Base-by-base conservation (phyloP, 805 yeast genomes). In the Metschnikowia cerradonensis region DNA sequence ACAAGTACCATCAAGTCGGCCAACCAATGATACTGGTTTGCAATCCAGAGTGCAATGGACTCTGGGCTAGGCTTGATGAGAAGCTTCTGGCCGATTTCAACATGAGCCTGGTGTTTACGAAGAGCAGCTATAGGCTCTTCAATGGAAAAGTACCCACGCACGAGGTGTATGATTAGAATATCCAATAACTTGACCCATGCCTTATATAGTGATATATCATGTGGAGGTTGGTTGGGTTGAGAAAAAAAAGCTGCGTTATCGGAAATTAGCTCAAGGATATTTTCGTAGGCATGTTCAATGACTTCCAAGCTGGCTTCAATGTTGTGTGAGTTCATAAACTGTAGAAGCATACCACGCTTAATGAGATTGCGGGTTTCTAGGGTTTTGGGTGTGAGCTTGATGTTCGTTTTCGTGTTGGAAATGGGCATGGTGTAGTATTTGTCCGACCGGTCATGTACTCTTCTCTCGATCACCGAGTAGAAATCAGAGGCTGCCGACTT, bases 11-110 rank as follows among this genome's bases (percentile, higher is more conserved):
- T 66, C 15, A 86, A 62, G 50, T 84, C 80, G 0, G 86, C 89
- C 11, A 88, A 67, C 83, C 86, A 79, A 39, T 80, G 77, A 55
- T 80, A 78, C 60, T 88, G 95, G n/a, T 68, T 60, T 0, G 84
- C 76, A 10, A 75, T 59, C 95, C 95, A 88, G 26, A 53, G 47
- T 11, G 41, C 47, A 44, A 36, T n/a, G 11, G 47, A 44, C 23
- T 44, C 47, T 8, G 37, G 30, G 14, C 31, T 33, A 2, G 15
- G 37, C n/a, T 17, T 11, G 15, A 31, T 6, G 31, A 30, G 48
- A 52, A 50, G 41, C 14, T 48, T 34, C 20, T 32, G 20, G 2
- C 47, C 49, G 1, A 85, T 80, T 44, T 77, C 78, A 1, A 86
- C 60, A 67, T 89, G 96, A 17, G 79, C 72, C 36, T 75, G 75